Base-by-base conservation (phyloP, 495 filamentous ascomycete genomes). In the Aspergillus panamensis region DNA sequence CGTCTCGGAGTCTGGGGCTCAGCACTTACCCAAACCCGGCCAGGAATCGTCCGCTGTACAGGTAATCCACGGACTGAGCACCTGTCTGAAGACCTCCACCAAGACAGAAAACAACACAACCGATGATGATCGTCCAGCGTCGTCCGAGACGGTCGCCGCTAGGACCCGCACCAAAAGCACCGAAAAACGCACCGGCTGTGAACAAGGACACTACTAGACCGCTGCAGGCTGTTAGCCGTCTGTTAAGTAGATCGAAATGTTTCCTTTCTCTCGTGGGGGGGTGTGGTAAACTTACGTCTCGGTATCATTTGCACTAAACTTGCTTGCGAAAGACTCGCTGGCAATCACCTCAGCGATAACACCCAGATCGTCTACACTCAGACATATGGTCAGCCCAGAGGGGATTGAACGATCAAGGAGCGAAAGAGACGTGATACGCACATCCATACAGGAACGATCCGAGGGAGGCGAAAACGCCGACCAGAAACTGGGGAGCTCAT, bases 181-280 rank as follows among this genome's bases (percentile, higher is more conserved):
- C 76, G 50, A 70, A 64, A 63, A 77, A 78, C 32, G 76, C 76
- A 40, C 76, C 75, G 16, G 63, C 62, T 0, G 85, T 89, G 69
- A 89, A 89, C 45, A 89, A 71, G 0, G 85, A 85, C 14, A 89
- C 85, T 0, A 89, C 85, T 33, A 85, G 74, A 51, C 86, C 85
- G 47, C 82, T 86, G 55, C 2, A 9, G 8, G 29, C 20, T 12
- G 16, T 25, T 16, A 48, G 49, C 48, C 10, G 10, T 39, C 10
- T n/a, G 8, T 25, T 25, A 25, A 25, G 25, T 25, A 12, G 14
- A n/a, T n/a, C 8, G 35, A n/a, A 8, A n/a, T 3, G 1, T 0
- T n/a, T n/a, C 35, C 8, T 17, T 19, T 20, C 6, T 0, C 12
- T 48, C 13, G 19, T n/a, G 42, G 12, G 25, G 20, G n/a, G 3